A percentile compares a stretch with the other conserved stretches of the same genome.
phyloP scores from a whole-genome alignment of 2,329 filamentous ascomycete species.

The Paradendryphiella salina region DNA sequence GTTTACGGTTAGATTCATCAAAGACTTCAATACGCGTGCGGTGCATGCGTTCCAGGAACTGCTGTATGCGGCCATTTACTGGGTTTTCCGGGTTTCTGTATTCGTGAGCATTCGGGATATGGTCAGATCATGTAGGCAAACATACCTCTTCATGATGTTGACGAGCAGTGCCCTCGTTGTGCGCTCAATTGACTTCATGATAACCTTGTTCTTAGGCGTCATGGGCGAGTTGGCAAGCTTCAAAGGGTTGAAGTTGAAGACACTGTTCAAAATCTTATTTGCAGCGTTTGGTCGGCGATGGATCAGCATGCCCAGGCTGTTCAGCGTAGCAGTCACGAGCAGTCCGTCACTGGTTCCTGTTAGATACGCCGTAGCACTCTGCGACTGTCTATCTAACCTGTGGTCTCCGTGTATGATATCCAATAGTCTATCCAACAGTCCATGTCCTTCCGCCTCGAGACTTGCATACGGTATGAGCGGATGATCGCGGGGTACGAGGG shows the following conservation, averaged over 20 bases:
- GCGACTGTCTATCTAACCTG: conserved; percentile 61
- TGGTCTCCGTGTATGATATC: conserved; percentile 81
- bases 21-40: conserved; percentile 77
- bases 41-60: conserved; percentile 81
- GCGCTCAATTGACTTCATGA: conserved; percentile 92
- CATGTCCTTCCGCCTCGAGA: conserved; percentile 90
- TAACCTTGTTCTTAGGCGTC: conserved; percentile 77
- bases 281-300: conserved; percentile 79
- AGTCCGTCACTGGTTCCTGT: conserved; percentile 71
- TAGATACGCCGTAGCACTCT: conserved; percentile 22
- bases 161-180: conserved; percentile 82
- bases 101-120: conserved; percentile 5
- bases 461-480: conserved; percentile 75
- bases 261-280: conserved; percentile 80
- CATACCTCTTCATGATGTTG: conserved; percentile 77
- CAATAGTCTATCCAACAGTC: conserved; percentile 85
- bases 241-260: conserved; percentile 90
- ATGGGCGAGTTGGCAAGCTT: conserved; percentile 76
- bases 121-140: background rate
- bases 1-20: conserved; percentile 78
- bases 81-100: conserved; percentile 77
- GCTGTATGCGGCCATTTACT: conserved; percentile 75
- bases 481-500: conserved; percentile 82
- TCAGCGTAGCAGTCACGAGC: conserved; percentile 87
- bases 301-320: conserved; percentile 80